Evolutionary conservation across 2,329 filamentous ascomycete genomes (phyloP).

Genomic region (Fusarium verticillioides): DNA sequence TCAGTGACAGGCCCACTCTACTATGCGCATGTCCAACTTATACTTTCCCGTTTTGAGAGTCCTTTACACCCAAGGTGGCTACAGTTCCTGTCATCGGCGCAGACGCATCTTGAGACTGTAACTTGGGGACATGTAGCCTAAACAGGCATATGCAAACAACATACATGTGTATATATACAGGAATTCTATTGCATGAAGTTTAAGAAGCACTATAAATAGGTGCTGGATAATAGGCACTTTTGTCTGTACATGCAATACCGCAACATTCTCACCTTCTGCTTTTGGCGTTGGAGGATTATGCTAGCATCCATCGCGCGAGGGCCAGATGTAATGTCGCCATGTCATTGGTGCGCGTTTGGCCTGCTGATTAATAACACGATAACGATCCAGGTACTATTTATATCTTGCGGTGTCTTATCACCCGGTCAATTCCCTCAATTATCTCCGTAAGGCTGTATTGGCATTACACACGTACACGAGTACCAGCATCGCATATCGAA

Average conservation of each 20-base stretch:
- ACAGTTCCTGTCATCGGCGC: not conserved
- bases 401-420: not conserved
- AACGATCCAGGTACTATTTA: not conserved
- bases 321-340: not conserved
- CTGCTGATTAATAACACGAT: conserved; percentile 10
- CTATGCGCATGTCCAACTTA: not conserved
- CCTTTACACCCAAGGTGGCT: not conserved
- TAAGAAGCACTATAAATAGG: no score
- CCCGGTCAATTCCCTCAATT: not conserved
- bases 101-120: not conserved
- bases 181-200: no score
- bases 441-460: not conserved
- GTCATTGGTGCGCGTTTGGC: not conserved
- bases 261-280: not conserved
- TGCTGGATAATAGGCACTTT: no score
- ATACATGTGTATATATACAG: no score
- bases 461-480: accelerated
- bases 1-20: not conserved
- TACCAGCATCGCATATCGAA: accelerated
- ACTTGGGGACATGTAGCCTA: not conserved
- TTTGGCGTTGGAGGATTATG: not conserved
- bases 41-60: not conserved
- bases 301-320: not conserved
- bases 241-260: not conserved
- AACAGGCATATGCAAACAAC: no score